These are phyloP conservation scores for Phytophthora aleatoria DNA, from an alignment of 352 stramenopile genomes.

Conservation along the genomic window DNA sequence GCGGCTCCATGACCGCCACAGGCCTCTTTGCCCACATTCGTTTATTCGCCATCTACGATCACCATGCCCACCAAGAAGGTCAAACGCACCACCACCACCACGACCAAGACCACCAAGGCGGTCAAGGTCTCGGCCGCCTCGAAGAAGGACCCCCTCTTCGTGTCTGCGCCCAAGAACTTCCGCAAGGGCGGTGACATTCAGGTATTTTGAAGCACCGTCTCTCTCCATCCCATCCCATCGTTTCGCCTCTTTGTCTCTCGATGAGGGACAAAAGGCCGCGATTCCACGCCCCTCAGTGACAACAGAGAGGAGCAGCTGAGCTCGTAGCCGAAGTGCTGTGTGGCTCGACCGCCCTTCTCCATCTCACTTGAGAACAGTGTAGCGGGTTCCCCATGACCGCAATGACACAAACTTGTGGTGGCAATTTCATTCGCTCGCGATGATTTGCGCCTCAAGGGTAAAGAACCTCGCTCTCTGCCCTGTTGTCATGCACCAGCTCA, in stretches of 20 bases:
- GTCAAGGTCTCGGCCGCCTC: slow-evolving; percentile 73
- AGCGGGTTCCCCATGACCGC: slow-evolving; percentile 90
- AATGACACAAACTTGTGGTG: slow-evolving; percentile 93
- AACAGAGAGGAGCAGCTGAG: slow-evolving; percentile 3
- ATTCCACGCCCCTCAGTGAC: slow-evolving; percentile 34
- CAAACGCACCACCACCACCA: slow-evolving; percentile 77
- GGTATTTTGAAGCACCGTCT: slow-evolving; percentile 68
- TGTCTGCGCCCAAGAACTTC: slow-evolving; percentile 93
- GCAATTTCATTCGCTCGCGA: slow-evolving; percentile 52
- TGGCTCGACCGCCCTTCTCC: background rate
- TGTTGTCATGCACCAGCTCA: slow-evolving; percentile 39
- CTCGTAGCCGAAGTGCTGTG: background rate
- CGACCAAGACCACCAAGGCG: slow-evolving; percentile 59
- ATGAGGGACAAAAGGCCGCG: slow-evolving; percentile 9
- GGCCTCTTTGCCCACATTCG: slow-evolving; percentile 38
- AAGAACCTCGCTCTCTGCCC: slow-evolving; percentile 49
- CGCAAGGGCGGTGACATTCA: slow-evolving; percentile 97
- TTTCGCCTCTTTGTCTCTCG: slow-evolving; percentile 4
- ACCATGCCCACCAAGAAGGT: slow-evolving; percentile 90
- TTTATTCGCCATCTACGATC: slow-evolving; percentile 89
- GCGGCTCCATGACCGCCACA: background rate
- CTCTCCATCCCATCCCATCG: slow-evolving; percentile 18
- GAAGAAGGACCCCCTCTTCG: slow-evolving; percentile 96
- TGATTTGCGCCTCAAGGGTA: slow-evolving; percentile 77
- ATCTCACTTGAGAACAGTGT: slow-evolving; percentile 53